These are phyloP conservation scores for Trametopsis cervina DNA, from an alignment of 768 basidiomycete species.

Conservation along the genomic window DNA sequence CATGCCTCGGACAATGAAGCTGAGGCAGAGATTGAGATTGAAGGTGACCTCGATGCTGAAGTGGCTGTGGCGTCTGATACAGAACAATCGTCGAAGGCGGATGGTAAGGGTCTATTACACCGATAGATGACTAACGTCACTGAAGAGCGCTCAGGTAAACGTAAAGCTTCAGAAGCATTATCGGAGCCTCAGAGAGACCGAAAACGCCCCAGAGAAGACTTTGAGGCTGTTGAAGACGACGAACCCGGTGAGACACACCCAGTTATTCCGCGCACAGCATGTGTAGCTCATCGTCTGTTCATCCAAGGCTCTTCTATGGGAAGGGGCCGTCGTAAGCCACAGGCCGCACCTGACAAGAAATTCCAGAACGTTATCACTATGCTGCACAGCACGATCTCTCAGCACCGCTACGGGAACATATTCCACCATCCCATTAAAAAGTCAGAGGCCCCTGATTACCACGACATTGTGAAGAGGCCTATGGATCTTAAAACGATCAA, in stretches of 20 bases:
- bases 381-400: constrained; percentile 76
- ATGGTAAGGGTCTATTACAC: not conserved
- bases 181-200: constrained; percentile 39
- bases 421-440: constrained; percentile 88
- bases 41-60: not conserved
- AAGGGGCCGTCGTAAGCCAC: constrained; percentile 18
- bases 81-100: not conserved
- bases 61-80: not conserved
- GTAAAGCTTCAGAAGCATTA: constrained; percentile 53
- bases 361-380: constrained; percentile 80
- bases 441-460: constrained; percentile 86
- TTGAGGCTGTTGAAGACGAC: constrained; percentile 60
- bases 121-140: not conserved
- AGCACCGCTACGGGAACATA: constrained; percentile 83
- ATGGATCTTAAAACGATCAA: constrained; percentile 96
- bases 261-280: too few relatives aligned
- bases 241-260: constrained; percentile 31
- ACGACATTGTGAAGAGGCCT: constrained; percentile 87
- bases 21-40: not conserved
- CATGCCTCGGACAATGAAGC: not conserved
- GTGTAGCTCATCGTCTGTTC: too few relatives aligned
- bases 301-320: constrained; percentile 14
- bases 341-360: constrained; percentile 35
- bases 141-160: constrained; percentile 36
- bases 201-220: constrained; percentile 61